Percentiles rank a stretch among this genome's conserved stretches.
phyloP scores from a whole-genome alignment of 2,329 filamentous ascomycete species.

The Pezicula carpinea region DNA sequence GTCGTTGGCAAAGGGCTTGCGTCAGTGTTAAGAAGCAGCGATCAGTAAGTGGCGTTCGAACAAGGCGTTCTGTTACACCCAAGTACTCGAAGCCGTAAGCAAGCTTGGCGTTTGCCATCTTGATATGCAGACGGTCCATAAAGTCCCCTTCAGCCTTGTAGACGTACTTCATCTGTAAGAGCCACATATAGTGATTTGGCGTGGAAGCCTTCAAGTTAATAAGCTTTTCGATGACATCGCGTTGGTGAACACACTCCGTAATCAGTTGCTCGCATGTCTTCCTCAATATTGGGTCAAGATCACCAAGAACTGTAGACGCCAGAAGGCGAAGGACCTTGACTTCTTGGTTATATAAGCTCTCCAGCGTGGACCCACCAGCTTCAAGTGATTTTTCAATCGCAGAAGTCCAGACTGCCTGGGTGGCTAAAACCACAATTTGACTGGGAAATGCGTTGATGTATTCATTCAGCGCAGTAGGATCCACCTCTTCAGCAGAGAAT shows the following conservation, averaged over 20 bases:
- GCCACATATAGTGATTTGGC: conserved; percentile 83
- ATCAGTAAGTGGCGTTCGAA: conserved; percentile 94
- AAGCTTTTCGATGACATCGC: conserved; percentile 86
- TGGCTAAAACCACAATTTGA: conserved; percentile 91
- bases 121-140: conserved; percentile 77
- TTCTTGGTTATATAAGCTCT: conserved; percentile 72
- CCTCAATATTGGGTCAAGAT: conserved; percentile 78
- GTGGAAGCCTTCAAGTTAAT: conserved; percentile 69
- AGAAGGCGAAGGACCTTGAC: conserved; percentile 81
- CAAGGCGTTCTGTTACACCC: conserved; percentile 91
- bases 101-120: conserved; percentile 94
- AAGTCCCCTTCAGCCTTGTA: conserved; percentile 80
- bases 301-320: conserved; percentile 82
- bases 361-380: conserved; percentile 65
- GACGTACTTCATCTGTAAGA: conserved; percentile 94
- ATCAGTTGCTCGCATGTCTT: conserved; percentile 99
- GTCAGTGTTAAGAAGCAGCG: conserved; percentile 97
- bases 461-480: conserved; percentile 64
- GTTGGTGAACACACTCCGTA: conserved; percentile 97
- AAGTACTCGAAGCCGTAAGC: conserved; percentile 98
- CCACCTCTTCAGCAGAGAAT: conserved; percentile 67
- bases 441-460: conserved; percentile 85
- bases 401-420: conserved; percentile 90
- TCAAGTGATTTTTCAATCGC: conserved; percentile 74
- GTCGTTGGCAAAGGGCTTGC: conserved; percentile 87